phyloP scores from a whole-genome alignment of 2,329 filamentous ascomycete species.

The Penicillium vulpinum region DNA sequence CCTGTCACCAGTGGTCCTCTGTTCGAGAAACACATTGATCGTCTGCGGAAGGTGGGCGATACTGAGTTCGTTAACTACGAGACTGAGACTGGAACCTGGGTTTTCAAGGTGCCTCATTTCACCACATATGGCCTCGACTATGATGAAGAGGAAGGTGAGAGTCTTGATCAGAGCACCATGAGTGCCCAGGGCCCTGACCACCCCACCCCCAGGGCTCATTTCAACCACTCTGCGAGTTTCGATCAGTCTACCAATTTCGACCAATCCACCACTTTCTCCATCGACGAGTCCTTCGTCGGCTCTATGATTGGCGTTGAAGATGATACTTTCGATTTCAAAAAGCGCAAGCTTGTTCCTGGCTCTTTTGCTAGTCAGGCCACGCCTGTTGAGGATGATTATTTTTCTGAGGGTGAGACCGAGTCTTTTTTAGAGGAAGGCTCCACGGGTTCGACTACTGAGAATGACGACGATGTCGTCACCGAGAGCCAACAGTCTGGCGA shows the following conservation, averaged over 20 bases:
- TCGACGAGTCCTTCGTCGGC: slow-evolving; percentile 44
- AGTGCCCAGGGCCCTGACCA: slow-evolving; percentile 53
- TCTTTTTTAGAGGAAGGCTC: slow-evolving; percentile 95
- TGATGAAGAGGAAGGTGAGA: slow-evolving; percentile 62
- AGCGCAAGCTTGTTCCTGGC: slow-evolving; percentile 65
- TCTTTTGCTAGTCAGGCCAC: slow-evolving; percentile 69
- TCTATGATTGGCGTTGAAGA: slow-evolving; percentile 48
- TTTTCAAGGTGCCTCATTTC: slow-evolving; percentile 92
- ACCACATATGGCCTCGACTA: slow-evolving; percentile 91
- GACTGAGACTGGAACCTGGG: slow-evolving; percentile 78
- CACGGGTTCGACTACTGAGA: slow-evolving; percentile 72
- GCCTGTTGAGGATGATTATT: slow-evolving; percentile 55
- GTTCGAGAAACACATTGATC: slow-evolving; percentile 76
- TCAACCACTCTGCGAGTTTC: slow-evolving; percentile 36
- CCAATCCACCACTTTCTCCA: slow-evolving; percentile 41
- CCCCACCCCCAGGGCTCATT: slow-evolving; percentile 43
- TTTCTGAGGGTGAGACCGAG: slow-evolving; percentile 48
- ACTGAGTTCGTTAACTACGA: slow-evolving; percentile 84
- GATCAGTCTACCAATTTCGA: slow-evolving; percentile 42
- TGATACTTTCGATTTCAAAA: slow-evolving; percentile 60
- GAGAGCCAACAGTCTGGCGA: slow-evolving; percentile 58
- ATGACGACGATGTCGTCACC: slow-evolving; percentile 54
- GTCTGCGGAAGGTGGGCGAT: slow-evolving; percentile 73
- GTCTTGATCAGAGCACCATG: slow-evolving; percentile 53
- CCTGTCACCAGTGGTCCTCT: slow-evolving; percentile 63